Base-by-base conservation (phyloP, 805 yeast genomes). In the Ogataea glucozyma region DNA sequence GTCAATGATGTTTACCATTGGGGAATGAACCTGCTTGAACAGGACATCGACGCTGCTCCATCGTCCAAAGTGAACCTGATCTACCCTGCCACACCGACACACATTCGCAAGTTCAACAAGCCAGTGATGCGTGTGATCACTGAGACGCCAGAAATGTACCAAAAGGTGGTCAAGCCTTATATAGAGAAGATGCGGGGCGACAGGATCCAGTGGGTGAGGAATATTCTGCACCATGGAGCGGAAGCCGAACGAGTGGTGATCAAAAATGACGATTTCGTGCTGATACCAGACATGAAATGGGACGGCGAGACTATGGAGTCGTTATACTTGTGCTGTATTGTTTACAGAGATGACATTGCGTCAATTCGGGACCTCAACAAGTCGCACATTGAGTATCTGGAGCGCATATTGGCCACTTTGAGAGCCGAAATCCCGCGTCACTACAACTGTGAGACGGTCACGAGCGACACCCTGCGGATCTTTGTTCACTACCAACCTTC, bases 201-300 rank as follows among this genome's bases (percentile, higher is more conserved):
- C 38, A 67, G 96, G 38, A 70, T 91, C 35, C 78, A 85, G 57
- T 91, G 99, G 99, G 97, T 93, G 2, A 71, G 79, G 47, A 90
- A 89, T 55, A 91, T 91, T 41, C 66, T 93, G 33, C 77, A 73
- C 58, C 75, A 86, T 36, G 95, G 90, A 3, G 88, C 84, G 18
- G 99, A 91, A 62, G 74, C 88, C 0, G 97, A 90, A 24, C 67
- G 88, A 16, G 79, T 91, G n/a, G 71, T 89, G 2, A 75, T 72
- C 52, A 80, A 83, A 38, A 84, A 88, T 48, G 76, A 79, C 22
- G 76, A 77, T 16, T 88, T 86, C 57, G 79, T 89, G 4, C 65
- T 93, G 34, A 70, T 90, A 31, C 98, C 98, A 0, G 97, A 91
- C 64, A 87, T 91, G 95, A 90, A 90, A 61, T 93, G 99, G 99